Percentiles rank a stretch among this genome's conserved stretches.
phyloP scores from a whole-genome alignment of 495 filamentous ascomycete species.

The Lasiosphaeria miniovina region DNA sequence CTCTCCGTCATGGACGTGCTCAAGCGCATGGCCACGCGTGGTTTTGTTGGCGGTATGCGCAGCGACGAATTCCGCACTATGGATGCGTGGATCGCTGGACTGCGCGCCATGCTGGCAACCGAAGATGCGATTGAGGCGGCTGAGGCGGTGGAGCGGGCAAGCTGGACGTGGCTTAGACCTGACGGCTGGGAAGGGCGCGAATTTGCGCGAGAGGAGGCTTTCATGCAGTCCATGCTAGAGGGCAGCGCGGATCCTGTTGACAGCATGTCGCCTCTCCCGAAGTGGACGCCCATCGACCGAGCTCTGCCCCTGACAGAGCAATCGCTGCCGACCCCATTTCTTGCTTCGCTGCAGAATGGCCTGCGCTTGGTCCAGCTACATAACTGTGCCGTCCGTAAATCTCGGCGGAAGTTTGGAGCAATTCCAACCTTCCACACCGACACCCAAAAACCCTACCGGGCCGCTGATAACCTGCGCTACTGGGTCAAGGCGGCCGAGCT shows the following conservation, averaged over 20 bases:
- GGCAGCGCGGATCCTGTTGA: slow-evolving; percentile 29
- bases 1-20: slow-evolving; percentile 83
- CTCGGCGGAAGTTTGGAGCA: slow-evolving; percentile 81
- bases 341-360: slow-evolving; percentile 71
- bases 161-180: slow-evolving; percentile 74
- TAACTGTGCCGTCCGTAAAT: slow-evolving; percentile 81
- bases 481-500: slow-evolving; percentile 96
- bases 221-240: slow-evolving; percentile 62
- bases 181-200: slow-evolving; percentile 77
- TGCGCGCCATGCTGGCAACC: slow-evolving; percentile 67
- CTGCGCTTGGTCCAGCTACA: slow-evolving; percentile 80
- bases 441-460: slow-evolving; percentile 88
- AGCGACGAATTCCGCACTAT: slow-evolving; percentile 71
- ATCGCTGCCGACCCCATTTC: slow-evolving; percentile 67
- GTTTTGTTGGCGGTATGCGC: slow-evolving; percentile 80
- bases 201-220: slow-evolving; percentile 76
- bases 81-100: slow-evolving; percentile 68
- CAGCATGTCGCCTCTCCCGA: slow-evolving; percentile 56
- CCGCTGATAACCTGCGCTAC: slow-evolving; percentile 87
- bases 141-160: slow-evolving; percentile 66
- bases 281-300: slow-evolving; percentile 60
- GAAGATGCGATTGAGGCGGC: slow-evolving; percentile 73
- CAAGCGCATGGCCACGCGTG: slow-evolving; percentile 83
- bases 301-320: slow-evolving; percentile 17
- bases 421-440: slow-evolving; percentile 87